Base-by-base conservation (phyloP, 164 flowering plant species). In the Cinnamomum micranthum region DNA sequence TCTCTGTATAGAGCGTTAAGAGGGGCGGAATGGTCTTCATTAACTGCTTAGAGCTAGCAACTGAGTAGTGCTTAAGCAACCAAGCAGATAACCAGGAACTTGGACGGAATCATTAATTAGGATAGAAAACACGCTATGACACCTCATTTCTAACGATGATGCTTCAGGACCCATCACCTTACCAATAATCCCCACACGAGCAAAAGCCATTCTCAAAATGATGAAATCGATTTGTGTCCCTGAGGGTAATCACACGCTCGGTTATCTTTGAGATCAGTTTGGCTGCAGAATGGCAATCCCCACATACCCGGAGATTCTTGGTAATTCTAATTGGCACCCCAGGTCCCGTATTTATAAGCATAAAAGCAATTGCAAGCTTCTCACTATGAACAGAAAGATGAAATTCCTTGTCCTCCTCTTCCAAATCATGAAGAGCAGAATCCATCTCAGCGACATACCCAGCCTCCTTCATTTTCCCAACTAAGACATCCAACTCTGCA, bases 181-280 rank as follows among this genome's bases (percentile, higher is more conserved):
- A 69, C 74, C 80, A 78, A 50, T 71, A 78, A 35, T 71, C 80
- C 41, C 70, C 60, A 71, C 79, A 77, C 12, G 77, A 74, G 24
- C 74, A 74, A 6, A 33, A 9, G 62, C 77, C 71, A 58, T 74
- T 47, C 62, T 71, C 63, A 50, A 78, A 70, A 31, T 71, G 71
- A 78, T 78, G 74, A 68, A 77, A 77, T 27, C 71, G 74, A 58
- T 72, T 77, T 67, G 75, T 67, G 66, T 77, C 79, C 74, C 80
- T 74, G 47, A 74, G 71, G 33, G 71, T 47, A n/a, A 71, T 74
- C 50, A 64, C 12, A 13, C 50, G 51, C 14, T 58, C 14, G 31
- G 75, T 74, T 47, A 75, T 75, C 74, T 70, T 71, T 6, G 75
- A 74, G 68, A 78, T 75, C 6, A 74, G 76, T 41, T 74, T 78